phyloP scores from a whole-genome alignment of 768 basidiomycete genomes.

The Sporobolomyces phaffii region DNA sequence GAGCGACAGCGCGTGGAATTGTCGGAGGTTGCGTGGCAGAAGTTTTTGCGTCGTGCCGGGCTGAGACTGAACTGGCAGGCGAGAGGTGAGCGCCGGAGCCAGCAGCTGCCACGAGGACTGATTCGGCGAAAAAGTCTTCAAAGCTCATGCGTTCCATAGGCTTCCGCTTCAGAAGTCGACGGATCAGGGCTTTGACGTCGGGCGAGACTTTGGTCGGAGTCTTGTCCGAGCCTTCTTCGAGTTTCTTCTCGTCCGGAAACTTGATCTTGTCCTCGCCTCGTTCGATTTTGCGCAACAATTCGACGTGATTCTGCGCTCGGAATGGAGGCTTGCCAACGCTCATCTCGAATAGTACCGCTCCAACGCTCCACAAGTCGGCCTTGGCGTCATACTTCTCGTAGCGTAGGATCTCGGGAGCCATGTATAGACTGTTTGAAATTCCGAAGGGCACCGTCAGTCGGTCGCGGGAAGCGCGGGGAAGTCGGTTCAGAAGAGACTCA shows the following conservation, averaged over 20 bases:
- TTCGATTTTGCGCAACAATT: conserved; percentile 87
- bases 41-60: conserved; percentile 8
- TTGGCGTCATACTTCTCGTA: conserved; percentile 98
- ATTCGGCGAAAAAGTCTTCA: conserved; percentile 74
- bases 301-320: conserved; percentile 91
- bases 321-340: conserved; percentile 87
- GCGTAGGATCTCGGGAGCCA: conserved; percentile 96
- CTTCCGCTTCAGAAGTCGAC: conserved; percentile 71
- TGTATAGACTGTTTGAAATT: conserved; percentile 73
- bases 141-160: conserved; percentile 80
- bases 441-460: neutral
- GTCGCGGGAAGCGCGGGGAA: too few relatives aligned
- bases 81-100: conserved; percentile 15
- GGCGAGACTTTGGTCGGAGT: conserved; percentile 53
- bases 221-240: conserved; percentile 43
- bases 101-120: conserved; percentile 26
- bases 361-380: conserved; percentile 96
- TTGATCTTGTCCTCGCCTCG: conserved; percentile 73
- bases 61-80: conserved; percentile 27
- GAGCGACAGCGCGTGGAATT: conserved; percentile 23
- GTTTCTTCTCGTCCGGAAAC: conserved; percentile 73
- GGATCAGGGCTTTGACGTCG: conserved; percentile 83
- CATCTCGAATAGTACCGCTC: conserved; percentile 95
- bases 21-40: neutral
- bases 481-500: too few relatives aligned